Conservation (phyloP, 169 alveolate genomes). For the Plasmodium blacklocki region DNA sequence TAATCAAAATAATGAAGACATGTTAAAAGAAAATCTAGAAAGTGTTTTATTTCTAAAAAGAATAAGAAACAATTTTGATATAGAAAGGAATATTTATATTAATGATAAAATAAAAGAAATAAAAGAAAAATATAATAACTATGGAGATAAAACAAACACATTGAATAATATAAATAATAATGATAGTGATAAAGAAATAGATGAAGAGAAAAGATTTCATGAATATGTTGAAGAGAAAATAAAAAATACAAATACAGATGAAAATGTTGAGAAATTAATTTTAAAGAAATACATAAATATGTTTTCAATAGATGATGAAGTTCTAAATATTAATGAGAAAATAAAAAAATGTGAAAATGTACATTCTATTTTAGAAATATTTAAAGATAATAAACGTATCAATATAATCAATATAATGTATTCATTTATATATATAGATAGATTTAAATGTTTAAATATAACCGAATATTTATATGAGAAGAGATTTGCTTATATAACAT, state of each 20-base stretch:
- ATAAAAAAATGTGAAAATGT: constrained; percentile 45
- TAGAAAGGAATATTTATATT: constrained; percentile 26
- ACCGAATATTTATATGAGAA: constrained; percentile 47
- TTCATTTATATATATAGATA: constrained; percentile 38
- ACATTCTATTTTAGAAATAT: constrained; percentile 21
- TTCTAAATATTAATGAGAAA: constrained; percentile 22
- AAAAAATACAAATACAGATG: constrained; percentile 8
- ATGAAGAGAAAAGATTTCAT: background rate
- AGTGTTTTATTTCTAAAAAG: constrained; percentile 25
- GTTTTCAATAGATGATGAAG: constrained; percentile 45
- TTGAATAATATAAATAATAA: background rate
- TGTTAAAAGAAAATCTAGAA: constrained; percentile 17
- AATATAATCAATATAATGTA: constrained; percentile 70
- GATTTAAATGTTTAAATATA: constrained; percentile 31
- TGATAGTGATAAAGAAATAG: background rate
- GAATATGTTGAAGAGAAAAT: constrained; percentile 9
- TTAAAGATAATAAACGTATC: constrained; percentile 15
- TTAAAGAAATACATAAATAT: constrained; percentile 8
- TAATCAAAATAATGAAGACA: background rate
- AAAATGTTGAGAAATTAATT: constrained; percentile 11
- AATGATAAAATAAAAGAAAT: constrained; percentile 25
- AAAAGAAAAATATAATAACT: background rate
- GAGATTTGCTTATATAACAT: constrained; percentile 32
- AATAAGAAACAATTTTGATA: constrained; percentile 13
- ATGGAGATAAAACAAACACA: background rate